Percentiles rank a stretch among this genome's conserved stretches.
These are phyloP conservation scores for Geotrichum phurueaensis DNA, from an alignment of 1,139 yeast species.

Conservation along the genomic window DNA sequence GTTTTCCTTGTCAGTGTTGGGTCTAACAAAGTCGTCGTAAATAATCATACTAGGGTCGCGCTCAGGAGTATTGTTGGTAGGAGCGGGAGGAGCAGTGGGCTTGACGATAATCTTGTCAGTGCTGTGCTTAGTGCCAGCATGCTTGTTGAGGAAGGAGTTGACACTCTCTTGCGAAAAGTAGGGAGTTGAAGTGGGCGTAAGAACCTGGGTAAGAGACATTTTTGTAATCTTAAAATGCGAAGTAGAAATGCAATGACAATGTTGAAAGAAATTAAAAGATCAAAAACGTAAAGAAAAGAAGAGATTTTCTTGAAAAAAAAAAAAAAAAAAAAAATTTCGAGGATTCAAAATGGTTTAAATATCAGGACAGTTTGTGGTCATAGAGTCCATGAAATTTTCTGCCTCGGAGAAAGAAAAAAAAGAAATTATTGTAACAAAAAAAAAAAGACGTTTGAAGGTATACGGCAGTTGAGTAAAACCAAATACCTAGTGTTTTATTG, in stretches of 20 bases:
- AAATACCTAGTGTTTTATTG: background rate
- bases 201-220: conserved; percentile 9
- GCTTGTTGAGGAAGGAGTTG: conserved; percentile 3
- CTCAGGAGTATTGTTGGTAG: conserved; percentile 10
- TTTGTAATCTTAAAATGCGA: background rate
- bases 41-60: conserved; percentile 17
- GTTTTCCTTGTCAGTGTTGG: conserved; percentile 9
- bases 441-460: background rate
- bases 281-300: background rate
- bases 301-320: background rate
- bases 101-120: background rate
- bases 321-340: background rate
- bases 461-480: background rate
- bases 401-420: background rate
- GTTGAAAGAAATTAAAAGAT: background rate
- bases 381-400: background rate
- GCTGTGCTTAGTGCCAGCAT: background rate
- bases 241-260: background rate
- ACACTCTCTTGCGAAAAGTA: conserved; percentile 4
- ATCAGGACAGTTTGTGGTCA: background rate
- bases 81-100: background rate
- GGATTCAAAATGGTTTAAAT: background rate
- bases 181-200: background rate
- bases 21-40: conserved; percentile 14
- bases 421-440: background rate